These are phyloP conservation scores for Trebouxia sp. DNA, from an alignment of 139 green algal species.

Conservation along the genomic window DNA sequence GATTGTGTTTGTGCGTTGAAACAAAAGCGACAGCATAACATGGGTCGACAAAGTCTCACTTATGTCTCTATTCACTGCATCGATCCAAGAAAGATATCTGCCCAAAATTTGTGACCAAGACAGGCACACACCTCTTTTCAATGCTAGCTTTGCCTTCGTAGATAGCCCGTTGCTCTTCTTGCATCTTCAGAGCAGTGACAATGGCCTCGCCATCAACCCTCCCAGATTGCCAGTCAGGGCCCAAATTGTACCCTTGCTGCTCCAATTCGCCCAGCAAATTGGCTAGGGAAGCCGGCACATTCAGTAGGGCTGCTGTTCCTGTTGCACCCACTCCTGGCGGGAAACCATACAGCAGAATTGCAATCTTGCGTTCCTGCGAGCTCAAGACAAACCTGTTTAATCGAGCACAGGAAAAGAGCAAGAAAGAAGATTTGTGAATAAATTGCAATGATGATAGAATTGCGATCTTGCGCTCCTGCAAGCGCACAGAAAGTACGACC, in stretches of 20 bases:
- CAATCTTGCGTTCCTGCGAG: conserved; percentile 68
- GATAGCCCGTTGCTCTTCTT: conserved; percentile 75
- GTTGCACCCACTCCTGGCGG: conserved; percentile 94
- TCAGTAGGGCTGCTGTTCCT: conserved; percentile 95
- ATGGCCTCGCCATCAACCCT: conserved; percentile 76
- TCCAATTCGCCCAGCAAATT: conserved; percentile 50
- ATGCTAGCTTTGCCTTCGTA: conserved; percentile 51
- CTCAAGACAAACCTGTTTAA: not conserved
- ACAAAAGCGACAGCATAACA: no score
- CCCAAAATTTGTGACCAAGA: no score
- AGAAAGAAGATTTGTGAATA: no score
- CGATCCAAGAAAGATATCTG: no score
- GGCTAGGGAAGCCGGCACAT: conserved; percentile 91
- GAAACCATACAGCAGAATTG: conserved; percentile 93
- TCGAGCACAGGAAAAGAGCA: no score
- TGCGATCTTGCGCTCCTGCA: conserved; percentile 50
- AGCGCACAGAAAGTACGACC: no score
- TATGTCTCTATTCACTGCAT: no score
- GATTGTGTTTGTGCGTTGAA: no score
- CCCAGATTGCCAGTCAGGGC: conserved; percentile 36
- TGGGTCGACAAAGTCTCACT: no score
- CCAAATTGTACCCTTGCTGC: conserved; percentile 81
- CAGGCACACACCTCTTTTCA: conserved; percentile 24
- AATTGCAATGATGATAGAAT: no score
- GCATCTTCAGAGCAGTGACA: conserved; percentile 56